A percentile compares a stretch with the other conserved stretches of the same genome.
These are phyloP conservation scores for Poa annua DNA, from an alignment of 176 grass and related monocot genomes.

Conservation along the genomic window DNA sequence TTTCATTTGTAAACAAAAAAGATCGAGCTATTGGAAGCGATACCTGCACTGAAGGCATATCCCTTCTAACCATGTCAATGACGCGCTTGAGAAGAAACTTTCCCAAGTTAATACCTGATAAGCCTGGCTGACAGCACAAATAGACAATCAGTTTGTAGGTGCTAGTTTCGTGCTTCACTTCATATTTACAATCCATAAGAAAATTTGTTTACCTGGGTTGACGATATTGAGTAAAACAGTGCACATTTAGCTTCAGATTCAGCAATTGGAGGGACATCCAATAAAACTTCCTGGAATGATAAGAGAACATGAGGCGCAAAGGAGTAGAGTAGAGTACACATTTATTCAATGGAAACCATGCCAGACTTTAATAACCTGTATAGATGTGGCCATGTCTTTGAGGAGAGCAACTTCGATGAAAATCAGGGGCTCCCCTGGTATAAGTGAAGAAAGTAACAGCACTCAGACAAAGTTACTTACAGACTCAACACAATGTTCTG, in stretches of 20 bases:
- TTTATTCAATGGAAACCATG: constrained; percentile 27
- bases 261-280: constrained; percentile 86
- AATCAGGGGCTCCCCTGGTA: constrained; percentile 86
- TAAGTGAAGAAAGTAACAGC: constrained; percentile 27
- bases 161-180: constrained; percentile 8
- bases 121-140: constrained; percentile 71
- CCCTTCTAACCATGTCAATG: constrained; percentile 81
- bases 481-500: background rate
- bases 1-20: constrained; percentile 8
- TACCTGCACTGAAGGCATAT: constrained; percentile 83
- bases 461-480: constrained; percentile 19
- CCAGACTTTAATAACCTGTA: constrained; percentile 63
- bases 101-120: constrained; percentile 93
- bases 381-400: constrained; percentile 84
- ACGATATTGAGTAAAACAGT: constrained; percentile 96
- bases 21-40: constrained; percentile 17
- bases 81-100: constrained; percentile 97
- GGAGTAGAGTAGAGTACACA: constrained; percentile 16
- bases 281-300: constrained; percentile 76
- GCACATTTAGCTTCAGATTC: constrained; percentile 89
- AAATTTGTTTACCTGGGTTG: constrained; percentile 77
- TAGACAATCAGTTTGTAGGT: constrained; percentile 38
- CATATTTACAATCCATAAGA: constrained; percentile 13
- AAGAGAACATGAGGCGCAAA: constrained; percentile 29
- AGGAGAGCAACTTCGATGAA: constrained; percentile 96